phyloP scores from a whole-genome alignment of 2,329 filamentous ascomycete species.

The Sporothrix phasma region DNA sequence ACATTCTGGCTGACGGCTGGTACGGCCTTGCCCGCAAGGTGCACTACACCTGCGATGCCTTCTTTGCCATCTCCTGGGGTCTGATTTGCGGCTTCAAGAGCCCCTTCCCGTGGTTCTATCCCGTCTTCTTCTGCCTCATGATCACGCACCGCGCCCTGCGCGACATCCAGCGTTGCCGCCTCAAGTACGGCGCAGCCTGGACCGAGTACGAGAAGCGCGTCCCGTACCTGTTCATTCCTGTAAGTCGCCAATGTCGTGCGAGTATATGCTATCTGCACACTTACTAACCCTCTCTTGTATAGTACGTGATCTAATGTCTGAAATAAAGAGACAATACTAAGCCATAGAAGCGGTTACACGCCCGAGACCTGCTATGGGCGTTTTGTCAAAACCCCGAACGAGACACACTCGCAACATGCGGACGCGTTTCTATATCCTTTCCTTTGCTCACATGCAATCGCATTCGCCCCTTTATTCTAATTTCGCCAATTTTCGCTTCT shows the following conservation, averaged over 20 bases:
- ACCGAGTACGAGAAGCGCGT: conserved; percentile 22
- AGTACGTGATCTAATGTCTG: conserved; percentile 13
- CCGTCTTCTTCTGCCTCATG: conserved; percentile 72
- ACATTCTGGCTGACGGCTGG: conserved; percentile 68
- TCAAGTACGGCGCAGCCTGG: conserved; percentile 53
- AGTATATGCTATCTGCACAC: not conserved
- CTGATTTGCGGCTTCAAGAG: conserved; percentile 70
- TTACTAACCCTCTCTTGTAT: not conserved
- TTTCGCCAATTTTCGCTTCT: conserved; percentile 9
- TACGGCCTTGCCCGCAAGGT: conserved; percentile 65
- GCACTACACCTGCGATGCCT: conserved; percentile 72
- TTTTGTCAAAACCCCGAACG: too few relatives aligned
- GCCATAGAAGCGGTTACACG: not conserved
- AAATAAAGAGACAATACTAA: not conserved
- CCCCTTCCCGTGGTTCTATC: conserved; percentile 87
- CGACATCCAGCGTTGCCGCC: conserved; percentile 67
- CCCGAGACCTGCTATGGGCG: not conserved
- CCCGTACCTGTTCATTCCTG: conserved; percentile 37
- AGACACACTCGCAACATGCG: not conserved
- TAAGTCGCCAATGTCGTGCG: conserved; percentile 21
- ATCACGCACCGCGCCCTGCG: conserved; percentile 68
- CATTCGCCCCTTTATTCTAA: not conserved
- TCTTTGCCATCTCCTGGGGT: conserved; percentile 68
- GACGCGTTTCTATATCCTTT: not conserved
- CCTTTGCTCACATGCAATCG: not conserved